phyloP scores from a whole-genome alignment of 1,284 basidiomycete species.

The Amylostereum areolatum region DNA sequence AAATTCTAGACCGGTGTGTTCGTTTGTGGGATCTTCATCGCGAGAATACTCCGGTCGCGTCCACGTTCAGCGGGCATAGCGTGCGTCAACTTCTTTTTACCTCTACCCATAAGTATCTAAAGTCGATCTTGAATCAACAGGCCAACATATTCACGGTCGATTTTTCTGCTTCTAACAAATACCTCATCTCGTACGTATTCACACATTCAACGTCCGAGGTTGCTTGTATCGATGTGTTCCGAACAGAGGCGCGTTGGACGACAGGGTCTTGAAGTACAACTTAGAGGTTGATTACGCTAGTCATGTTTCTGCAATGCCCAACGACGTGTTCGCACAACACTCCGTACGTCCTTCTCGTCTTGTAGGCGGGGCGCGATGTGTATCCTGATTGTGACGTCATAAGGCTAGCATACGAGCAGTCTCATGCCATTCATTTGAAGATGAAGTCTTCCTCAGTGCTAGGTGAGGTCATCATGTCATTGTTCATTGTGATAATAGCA shows the following conservation, averaged over 20 bases:
- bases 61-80: constrained; percentile 43
- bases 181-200: constrained; percentile 54
- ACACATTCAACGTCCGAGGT: no score
- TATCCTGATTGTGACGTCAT: constrained; percentile 7
- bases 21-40: constrained; percentile 69
- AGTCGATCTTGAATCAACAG: constrained; percentile 25
- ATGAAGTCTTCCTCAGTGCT: constrained; percentile 61
- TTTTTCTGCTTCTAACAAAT: constrained; percentile 59
- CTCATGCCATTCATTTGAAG: constrained; percentile 55
- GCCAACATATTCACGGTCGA: constrained; percentile 63
- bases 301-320: not conserved
- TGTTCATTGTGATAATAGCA: constrained; percentile 1
- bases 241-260: constrained; percentile 58
- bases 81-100: constrained; percentile 24
- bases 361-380: constrained; percentile 12
- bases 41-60: constrained; percentile 45
- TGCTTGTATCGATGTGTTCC: constrained; percentile 4
- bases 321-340: constrained; percentile 14
- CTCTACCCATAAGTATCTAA: not conserved
- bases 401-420: constrained; percentile 62
- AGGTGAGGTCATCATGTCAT: constrained; percentile 35
- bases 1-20: constrained; percentile 46
- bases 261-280: constrained; percentile 54
- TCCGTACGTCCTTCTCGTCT: constrained; percentile 12
- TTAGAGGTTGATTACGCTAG: constrained; percentile 18